phyloP scores from a whole-genome alignment of 164 flowering plant species.

The Santalum album region DNA sequence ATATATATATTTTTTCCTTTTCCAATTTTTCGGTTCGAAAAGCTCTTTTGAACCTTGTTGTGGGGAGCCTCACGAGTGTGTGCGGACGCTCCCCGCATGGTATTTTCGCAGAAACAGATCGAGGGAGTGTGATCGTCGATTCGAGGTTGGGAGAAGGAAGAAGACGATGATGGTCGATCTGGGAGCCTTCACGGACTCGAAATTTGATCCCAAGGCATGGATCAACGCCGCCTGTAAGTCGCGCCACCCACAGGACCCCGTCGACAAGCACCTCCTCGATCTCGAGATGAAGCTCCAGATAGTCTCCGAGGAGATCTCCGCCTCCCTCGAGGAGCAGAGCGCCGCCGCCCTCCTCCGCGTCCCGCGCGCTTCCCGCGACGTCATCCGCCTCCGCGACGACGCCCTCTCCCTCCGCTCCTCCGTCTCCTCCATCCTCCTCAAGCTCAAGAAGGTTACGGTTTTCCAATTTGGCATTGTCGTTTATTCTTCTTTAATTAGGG shows the following conservation, averaged over 20 bases:
- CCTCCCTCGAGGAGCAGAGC: conserved; percentile 95
- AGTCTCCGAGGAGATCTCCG: conserved; percentile 90
- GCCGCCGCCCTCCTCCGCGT: conserved; percentile 77
- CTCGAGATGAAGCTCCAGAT: conserved; percentile 97
- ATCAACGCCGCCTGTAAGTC: conserved; percentile 47
- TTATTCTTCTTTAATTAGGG: too few species aligned
- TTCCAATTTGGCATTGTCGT: too few species aligned
- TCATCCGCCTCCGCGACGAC: conserved; percentile 87
- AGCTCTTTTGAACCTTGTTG: too few species aligned
- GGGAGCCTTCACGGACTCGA: conserved; percentile 77
- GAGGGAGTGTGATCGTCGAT: too few species aligned
- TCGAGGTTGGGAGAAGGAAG: background rate
- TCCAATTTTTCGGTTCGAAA: too few species aligned
- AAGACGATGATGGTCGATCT: conserved; percentile 74
- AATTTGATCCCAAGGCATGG: conserved; percentile 95
- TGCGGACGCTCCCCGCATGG: too few species aligned
- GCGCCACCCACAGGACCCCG: conserved; percentile 66
- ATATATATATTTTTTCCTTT: too few species aligned
- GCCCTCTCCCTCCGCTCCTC: conserved; percentile 75
- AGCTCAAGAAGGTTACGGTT: conserved; percentile 64
- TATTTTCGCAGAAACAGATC: too few species aligned
- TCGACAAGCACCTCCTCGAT: conserved; percentile 85
- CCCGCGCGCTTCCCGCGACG: conserved; percentile 95
- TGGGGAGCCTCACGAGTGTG: too few species aligned
- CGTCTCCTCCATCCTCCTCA: conserved; percentile 64